These are phyloP conservation scores for Pittosporum tobira DNA, from an alignment of 129 eudicot genomes.

Conservation along the genomic window DNA sequence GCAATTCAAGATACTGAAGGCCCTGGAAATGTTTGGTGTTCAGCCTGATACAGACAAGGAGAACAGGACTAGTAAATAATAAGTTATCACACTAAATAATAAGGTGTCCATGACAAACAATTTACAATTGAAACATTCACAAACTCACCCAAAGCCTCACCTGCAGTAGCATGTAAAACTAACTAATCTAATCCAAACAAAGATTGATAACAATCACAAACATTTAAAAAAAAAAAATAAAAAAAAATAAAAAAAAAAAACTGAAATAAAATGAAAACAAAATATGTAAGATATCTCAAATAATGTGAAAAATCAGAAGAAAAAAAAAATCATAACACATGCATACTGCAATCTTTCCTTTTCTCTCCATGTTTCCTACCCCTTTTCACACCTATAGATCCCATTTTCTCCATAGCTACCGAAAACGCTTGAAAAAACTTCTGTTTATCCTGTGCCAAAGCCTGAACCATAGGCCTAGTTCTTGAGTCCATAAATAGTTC, in stretches of 20 bases:
- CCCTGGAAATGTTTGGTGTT: no score
- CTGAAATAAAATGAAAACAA: neutral
- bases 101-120: no score
- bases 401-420: slow-evolving; percentile 77
- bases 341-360: slow-evolving; percentile 53
- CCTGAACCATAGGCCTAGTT: slow-evolving; percentile 65
- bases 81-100: no score
- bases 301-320: no score
- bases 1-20: no score
- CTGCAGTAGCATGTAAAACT: neutral
- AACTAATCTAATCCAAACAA: neutral
- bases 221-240: no score
- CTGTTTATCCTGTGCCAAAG: slow-evolving; percentile 44
- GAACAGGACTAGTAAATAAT: no score
- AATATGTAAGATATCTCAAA: no score
- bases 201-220: neutral
- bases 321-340: slow-evolving; percentile 11
- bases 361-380: slow-evolving; percentile 79
- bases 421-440: slow-evolving; percentile 61
- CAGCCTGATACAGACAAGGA: no score
- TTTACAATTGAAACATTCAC: neutral
- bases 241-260: neutral
- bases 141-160: slow-evolving; percentile 7
- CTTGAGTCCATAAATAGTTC: slow-evolving; percentile 64
- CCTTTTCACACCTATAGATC: slow-evolving; percentile 72